Evolutionary conservation across 2,329 filamentous ascomycete genomes (phyloP), one percentile per base, ranked within the genome.

Genomic region (Graphilbum fragrans): DNA sequence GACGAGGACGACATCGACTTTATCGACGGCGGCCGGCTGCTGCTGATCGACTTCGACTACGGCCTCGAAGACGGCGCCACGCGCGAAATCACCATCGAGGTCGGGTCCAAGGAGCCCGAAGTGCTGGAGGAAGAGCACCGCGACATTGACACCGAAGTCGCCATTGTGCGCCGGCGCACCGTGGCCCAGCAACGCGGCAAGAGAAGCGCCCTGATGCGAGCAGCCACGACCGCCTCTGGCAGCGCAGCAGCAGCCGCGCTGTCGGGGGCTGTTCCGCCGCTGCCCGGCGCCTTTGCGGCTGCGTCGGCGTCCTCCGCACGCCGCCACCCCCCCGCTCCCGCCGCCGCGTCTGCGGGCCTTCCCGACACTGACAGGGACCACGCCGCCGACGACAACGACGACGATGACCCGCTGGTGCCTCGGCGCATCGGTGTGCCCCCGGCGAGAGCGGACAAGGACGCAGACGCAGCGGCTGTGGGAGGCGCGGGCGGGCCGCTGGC

Each of bases 61-160:
- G 63, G 69, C 1, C 51, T 69, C 2, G 59, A 53, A 5, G 64
- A 83, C 53, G 81, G 80, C 4, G 57, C 60, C 35, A 66, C 67
- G 42, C 61, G 59, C 1, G 72, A 82, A 45, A 59, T 84, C 34
- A 78, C 70, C 2, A 80, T 92, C 40, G 84, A 90, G 53, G 76
- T 90, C 21, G 85, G 85, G 11, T 77, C 78, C 25, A 71, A 72
- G 20, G 68, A 79, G 37, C 76, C 83, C 1, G 82, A 86, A 54
- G 62, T 77, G 0, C 62, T 92, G 17, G 75, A 80, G 50, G 85
- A 90, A 54, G 81, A 85, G 52, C 72, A 74, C 47, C 75, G 81
- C 19, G 83, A 86, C 50, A 66, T 90, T 43, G 84, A 81, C 43
- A 76, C 79, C 1, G 84, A 88, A 56, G 83, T 92, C 18, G 85